Evolutionary conservation across 1,284 basidiomycete species (phyloP).

Genomic region (Cryptococcus sp.): DNA sequence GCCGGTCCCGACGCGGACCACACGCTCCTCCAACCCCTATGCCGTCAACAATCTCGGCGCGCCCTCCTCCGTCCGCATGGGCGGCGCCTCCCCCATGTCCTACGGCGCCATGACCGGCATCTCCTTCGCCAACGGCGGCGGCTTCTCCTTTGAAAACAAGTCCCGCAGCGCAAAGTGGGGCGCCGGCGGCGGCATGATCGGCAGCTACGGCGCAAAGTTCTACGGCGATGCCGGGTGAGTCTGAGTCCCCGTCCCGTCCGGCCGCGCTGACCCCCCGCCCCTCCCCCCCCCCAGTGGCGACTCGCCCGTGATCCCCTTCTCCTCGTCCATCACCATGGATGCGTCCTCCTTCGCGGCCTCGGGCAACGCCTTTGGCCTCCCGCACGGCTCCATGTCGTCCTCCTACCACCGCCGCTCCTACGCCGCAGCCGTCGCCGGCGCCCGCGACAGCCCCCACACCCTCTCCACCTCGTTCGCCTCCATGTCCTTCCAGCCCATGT

Average conservation of each 20-base stretch:
- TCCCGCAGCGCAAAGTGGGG: conserved; percentile 19
- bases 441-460: conserved; percentile 16
- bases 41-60: conserved; percentile 6
- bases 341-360: conserved; percentile 36
- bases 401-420: conserved; percentile 41
- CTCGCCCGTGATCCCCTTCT: conserved; percentile 38
- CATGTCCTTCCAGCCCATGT: conserved; percentile 39
- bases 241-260: not conserved
- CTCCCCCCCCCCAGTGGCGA: conserved; percentile 21
- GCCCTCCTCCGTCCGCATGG: conserved; percentile 20
- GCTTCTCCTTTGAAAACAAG: conserved; percentile 37
- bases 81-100: conserved; percentile 37
- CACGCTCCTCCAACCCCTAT: conserved; percentile 14
- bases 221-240: conserved; percentile 43
- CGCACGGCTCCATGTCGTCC: conserved; percentile 25
- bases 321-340: conserved; percentile 45
- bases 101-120: conserved; percentile 47
- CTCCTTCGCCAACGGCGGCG: conserved; percentile 41
- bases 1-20: conserved; percentile 18
- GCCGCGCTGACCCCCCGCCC: not conserved
- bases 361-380: conserved; percentile 33
- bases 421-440: conserved; percentile 36
- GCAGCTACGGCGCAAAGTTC: conserved; percentile 43
- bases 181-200: conserved; percentile 18
- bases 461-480: conserved; percentile 44